Evolutionary conservation across 306 rosid species (phyloP), one percentile per base, ranked within the genome.

Genomic region (Cucurbita maxima): DNA sequence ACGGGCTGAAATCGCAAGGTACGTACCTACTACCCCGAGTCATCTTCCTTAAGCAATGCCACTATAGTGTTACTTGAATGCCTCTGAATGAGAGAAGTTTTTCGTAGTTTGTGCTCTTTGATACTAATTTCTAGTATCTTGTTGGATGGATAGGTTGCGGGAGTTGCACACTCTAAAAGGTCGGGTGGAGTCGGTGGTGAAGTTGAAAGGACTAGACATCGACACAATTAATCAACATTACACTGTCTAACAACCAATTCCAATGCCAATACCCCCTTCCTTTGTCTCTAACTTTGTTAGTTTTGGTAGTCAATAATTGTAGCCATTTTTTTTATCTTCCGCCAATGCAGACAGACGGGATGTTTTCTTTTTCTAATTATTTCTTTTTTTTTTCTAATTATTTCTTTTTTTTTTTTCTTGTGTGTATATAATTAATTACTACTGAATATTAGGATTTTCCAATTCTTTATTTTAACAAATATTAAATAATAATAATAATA

Each of bases 1-100:
- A 62, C 96, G 99, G 13, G 99, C 99, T 58, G 99, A 95, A 79
- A 97, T 95, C 77, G 97, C 96, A 74, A 88, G 99, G 99, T 89
- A 59, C 3, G 34, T 22, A 3, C 34, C 34, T 30, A 30, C 34
- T 30, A 30, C 3, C 34, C 34, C 10, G 4, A 16, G 57, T 52
- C 20, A 15, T 47, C 43, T 40, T 40, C 43, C 43, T 47, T 30
- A 2, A 30, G 34, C 34, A 30, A 30, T 30, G 34, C 34, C 34
- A 30, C 34, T 30, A 30, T 30, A 30, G 34, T 30, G 34, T 30
- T 30, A 30, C 34, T 30, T 30, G 34, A 30, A 30, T 30, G 34
- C 34, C 34, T 30, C 34, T 30, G 3, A 30, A 30, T 2, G 34
- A 3, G 34, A 30, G 34, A 30, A 30, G 34, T 30, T 30, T 30